Conservation (phyloP, 768 basidiomycete genomes). For the Suillus discolor region DNA sequence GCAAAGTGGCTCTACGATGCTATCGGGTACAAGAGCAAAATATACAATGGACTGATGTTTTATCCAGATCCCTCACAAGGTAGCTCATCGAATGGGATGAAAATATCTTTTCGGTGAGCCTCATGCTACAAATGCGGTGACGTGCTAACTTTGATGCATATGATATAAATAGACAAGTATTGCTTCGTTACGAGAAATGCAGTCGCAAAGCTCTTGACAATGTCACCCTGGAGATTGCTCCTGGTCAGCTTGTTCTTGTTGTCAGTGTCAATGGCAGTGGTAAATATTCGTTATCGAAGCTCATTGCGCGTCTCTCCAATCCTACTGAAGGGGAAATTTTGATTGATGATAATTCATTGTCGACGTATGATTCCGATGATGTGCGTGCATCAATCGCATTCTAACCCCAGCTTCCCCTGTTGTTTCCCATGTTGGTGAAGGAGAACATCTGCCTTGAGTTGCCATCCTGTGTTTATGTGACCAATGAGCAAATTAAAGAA, state of each 20-base stretch:
- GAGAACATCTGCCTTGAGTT: conserved; percentile 44
- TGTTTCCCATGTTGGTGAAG: conserved; percentile 50
- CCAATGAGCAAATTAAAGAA: conserved; percentile 24
- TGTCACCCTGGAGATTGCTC: conserved; percentile 30
- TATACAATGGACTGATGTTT: conserved; percentile 20
- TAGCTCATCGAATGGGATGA: conserved; percentile 23
- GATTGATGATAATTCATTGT: conserved; percentile 44
- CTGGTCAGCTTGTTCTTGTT: conserved; percentile 33
- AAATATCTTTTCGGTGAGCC: conserved; percentile 28
- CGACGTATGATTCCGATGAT: conserved; percentile 38
- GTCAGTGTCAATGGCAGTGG: conserved; percentile 34
- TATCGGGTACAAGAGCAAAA: conserved; percentile 20
- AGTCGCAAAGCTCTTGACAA: conserved; percentile 23
- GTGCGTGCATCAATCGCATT: conserved; percentile 48
- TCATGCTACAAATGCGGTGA: neutral
- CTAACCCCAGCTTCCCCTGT: conserved; percentile 49
- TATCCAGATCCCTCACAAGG: conserved; percentile 18
- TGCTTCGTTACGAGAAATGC: conserved; percentile 25
- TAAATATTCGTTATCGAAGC: conserved; percentile 42
- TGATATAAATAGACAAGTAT: conserved; percentile 17
- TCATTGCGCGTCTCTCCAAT: conserved; percentile 53
- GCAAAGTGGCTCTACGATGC: conserved; percentile 26
- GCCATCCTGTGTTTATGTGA: conserved; percentile 13
- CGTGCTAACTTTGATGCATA: conserved; percentile 4
- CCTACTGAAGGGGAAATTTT: conserved; percentile 44